phyloP scores from a whole-genome alignment of 805 yeast genomes.

The Blastobotrys chiropterorum region DNA sequence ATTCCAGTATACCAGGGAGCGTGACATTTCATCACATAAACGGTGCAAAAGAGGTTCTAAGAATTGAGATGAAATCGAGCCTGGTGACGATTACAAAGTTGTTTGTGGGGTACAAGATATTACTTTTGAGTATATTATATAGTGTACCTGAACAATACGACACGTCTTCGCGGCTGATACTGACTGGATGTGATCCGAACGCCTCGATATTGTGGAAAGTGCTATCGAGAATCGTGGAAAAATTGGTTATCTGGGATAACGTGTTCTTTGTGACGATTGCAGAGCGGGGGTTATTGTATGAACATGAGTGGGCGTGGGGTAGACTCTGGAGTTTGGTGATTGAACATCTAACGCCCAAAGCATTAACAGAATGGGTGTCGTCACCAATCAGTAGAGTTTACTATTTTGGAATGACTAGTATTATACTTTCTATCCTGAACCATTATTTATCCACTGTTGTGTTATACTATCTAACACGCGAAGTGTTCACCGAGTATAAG shows the following conservation, averaged over 20 bases:
- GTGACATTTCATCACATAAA: no score
- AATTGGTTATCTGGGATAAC: slow-evolving; percentile 74
- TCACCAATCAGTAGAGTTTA: slow-evolving; percentile 25
- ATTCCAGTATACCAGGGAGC: no score
- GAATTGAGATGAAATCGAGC: background rate
- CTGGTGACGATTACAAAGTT: background rate
- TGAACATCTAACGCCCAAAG: background rate
- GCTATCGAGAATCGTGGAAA: slow-evolving; percentile 17
- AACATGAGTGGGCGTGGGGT: slow-evolving; percentile 88
- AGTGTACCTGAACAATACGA: slow-evolving; percentile 43
- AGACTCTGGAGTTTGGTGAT: slow-evolving; percentile 65
- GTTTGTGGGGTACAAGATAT: slow-evolving; percentile 27
- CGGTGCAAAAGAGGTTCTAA: no score
- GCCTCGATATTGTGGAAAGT: background rate
- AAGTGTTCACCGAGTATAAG: slow-evolving; percentile 30
- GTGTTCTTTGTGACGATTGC: slow-evolving; percentile 66
- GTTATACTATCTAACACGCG: slow-evolving; percentile 43
- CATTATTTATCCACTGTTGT: slow-evolving; percentile 47
- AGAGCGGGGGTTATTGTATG: slow-evolving; percentile 49
- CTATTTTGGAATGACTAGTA: slow-evolving; percentile 40
- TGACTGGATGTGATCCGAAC: slow-evolving; percentile 17
- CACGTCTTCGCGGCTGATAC: slow-evolving; percentile 41
- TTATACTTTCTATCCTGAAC: slow-evolving; percentile 44
- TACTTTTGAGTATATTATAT: slow-evolving; percentile 35
- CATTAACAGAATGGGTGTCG: background rate